Evolutionary conservation across 768 basidiomycete species (phyloP), one percentile per base, ranked within the genome.

Genomic region (Suillus bovinus): DNA sequence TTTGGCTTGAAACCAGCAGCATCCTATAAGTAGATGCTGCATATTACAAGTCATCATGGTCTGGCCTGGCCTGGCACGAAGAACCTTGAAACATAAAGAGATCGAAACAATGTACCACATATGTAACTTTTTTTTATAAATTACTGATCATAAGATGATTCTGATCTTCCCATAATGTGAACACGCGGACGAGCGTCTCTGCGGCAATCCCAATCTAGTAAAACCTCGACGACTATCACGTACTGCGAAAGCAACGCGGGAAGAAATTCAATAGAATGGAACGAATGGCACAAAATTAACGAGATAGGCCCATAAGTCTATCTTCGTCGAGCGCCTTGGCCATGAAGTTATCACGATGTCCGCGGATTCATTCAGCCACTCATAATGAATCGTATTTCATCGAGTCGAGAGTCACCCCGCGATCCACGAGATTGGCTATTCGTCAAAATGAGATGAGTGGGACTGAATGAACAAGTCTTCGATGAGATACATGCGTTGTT

Each of bases 201-300:
- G 54, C 54, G 54, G 36, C 17, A 56, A 38, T 56, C 54, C 54
- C 36, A 56, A 56, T 20, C 10, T 11, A 16, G 54, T 3, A 36
- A 38, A 10, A 38, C 22, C 17, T 17, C 22, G 14, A 22, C 22
- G 16, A 16, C 16, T 9, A 36, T 38, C 34, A 24, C 54, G 24
- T 56, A 52, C 29, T 56, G 54, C 54, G 54, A 56, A 56, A 56
- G 54, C 24, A 56, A 27, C 54, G 54, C 54, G 54, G 54, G 54
- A 56, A 56, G 36, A 36, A 17, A 17, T 10, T 9, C 39, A 36
- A 56, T 16, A 56, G 36, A 56, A 56, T 38, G 54, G 36, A 38
- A 38, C 10, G 10, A 38, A n/a, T 38, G 10, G 16, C 16, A 20
- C 16, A 20, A 56, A 38, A 24, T 17, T 27, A 56, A 38, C 17